Conservation (phyloP, 148 eudicot species). For the Bassia scoparia region DNA sequence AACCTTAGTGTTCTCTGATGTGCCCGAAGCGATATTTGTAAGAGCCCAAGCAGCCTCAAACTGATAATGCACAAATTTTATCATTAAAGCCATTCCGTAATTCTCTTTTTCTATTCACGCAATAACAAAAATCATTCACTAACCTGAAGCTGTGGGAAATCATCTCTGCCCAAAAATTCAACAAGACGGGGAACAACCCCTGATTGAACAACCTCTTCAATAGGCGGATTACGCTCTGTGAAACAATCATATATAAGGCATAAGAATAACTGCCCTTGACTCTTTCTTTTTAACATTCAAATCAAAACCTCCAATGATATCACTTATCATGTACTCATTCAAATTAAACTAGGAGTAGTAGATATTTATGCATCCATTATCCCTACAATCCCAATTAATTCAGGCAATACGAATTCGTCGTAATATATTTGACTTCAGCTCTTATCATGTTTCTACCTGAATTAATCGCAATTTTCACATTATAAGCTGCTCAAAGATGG, state of each 20-base stretch:
- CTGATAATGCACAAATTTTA: slow-evolving; percentile 26
- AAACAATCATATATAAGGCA: background rate
- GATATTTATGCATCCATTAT: background rate
- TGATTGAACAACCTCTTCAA: slow-evolving; percentile 82
- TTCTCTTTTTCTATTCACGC: background rate
- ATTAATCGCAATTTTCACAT: too few relatives aligned
- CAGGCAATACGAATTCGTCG: background rate
- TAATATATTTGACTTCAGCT: too few relatives aligned
- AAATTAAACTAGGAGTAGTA: background rate
- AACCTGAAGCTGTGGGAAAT: slow-evolving; percentile 84
- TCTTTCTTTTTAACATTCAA: background rate
- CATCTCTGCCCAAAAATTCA: slow-evolving; percentile 73
- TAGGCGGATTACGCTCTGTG: slow-evolving; percentile 86
- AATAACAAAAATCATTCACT: background rate
- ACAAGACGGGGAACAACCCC: slow-evolving; percentile 91
- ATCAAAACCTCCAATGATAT: background rate
- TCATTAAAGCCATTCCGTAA: background rate
- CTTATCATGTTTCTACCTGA: too few relatives aligned
- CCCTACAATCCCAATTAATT: background rate
- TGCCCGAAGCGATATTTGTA: slow-evolving; percentile 90
- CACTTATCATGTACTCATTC: background rate
- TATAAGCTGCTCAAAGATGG: background rate
- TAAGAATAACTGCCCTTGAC: background rate
- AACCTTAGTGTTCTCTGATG: slow-evolving; percentile 82
- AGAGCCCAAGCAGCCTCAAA: slow-evolving; percentile 98